Conservation (phyloP, 345 rosid genomes). For the Lenwebbia sp. region DNA sequence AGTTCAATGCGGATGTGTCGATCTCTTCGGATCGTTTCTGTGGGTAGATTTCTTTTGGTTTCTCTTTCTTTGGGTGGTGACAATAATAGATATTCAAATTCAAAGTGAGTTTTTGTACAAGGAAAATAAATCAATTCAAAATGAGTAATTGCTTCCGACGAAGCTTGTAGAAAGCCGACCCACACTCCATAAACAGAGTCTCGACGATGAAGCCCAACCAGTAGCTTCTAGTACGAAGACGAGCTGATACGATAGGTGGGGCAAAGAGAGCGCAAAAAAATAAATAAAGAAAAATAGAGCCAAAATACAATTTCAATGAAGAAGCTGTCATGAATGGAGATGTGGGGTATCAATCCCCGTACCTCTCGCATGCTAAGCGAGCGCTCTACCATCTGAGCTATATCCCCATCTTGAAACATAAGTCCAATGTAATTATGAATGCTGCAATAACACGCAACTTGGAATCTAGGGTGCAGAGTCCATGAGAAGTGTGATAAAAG, state of each 20-base stretch:
- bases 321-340: too few relatives aligned
- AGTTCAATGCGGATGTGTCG: not conserved
- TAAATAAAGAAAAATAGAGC: too few relatives aligned
- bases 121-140: not conserved
- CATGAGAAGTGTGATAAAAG: not conserved
- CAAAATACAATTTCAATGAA: too few relatives aligned
- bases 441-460: too few relatives aligned
- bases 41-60: not conserved
- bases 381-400: constrained; percentile 54
- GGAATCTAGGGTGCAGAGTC: too few relatives aligned
- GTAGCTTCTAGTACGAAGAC: not conserved
- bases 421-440: too few relatives aligned
- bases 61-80: not conserved
- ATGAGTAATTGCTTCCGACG: not conserved
- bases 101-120: not conserved
- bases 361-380: too few relatives aligned
- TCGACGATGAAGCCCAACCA: not conserved
- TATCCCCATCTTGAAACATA: too few relatives aligned
- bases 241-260: not conserved
- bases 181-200: not conserved
- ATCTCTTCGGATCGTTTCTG: not conserved
- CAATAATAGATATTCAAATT: not conserved
- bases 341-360: too few relatives aligned
- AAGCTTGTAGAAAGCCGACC: not conserved
- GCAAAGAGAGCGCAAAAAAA: not conserved